These are phyloP conservation scores for Elymus sibiricus DNA, from an alignment of 176 grass and related monocot genomes.

Conservation along the genomic window DNA sequence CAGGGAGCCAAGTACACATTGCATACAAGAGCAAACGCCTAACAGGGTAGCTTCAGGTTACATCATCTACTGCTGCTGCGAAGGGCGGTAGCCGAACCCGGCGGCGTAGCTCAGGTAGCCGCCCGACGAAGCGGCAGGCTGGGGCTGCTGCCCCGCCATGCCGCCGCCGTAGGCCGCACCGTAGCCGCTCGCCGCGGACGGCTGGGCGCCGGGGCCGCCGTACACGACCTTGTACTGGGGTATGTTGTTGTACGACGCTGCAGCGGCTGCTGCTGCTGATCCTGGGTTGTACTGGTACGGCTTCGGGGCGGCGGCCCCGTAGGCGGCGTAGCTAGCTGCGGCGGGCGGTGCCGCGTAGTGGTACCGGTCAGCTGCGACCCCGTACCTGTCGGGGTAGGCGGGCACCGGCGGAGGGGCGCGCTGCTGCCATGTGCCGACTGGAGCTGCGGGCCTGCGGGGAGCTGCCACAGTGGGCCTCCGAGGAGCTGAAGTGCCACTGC, in stretches of 20 bases:
- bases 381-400: constrained; percentile 41
- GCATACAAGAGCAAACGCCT: not conserved
- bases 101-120: not conserved
- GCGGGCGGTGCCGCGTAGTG: constrained; percentile 22
- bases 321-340: constrained; percentile 24
- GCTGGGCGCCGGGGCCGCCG: constrained; percentile 5
- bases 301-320: constrained; percentile 19
- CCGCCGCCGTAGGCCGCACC: not conserved
- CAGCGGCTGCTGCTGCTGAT: not conserved
- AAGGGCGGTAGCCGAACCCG: not conserved
- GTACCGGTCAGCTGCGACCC: constrained; percentile 1
- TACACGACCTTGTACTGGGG: constrained; percentile 31
- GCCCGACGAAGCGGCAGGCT: not conserved
- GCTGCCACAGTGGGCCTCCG: constrained; percentile 26
- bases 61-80: not conserved
- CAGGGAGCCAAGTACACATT: not conserved
- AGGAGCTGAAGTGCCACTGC: constrained; percentile 12
- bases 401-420: constrained; percentile 30
- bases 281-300: constrained; percentile 10
- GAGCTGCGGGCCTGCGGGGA: constrained; percentile 41
- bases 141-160: not conserved
- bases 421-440: constrained; percentile 37
- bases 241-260: not conserved
- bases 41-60: not conserved
- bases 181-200: constrained; percentile 7